phyloP scores from a whole-genome alignment of 1,284 basidiomycete species.

The Pseudomicrostroma phylloplanum region DNA sequence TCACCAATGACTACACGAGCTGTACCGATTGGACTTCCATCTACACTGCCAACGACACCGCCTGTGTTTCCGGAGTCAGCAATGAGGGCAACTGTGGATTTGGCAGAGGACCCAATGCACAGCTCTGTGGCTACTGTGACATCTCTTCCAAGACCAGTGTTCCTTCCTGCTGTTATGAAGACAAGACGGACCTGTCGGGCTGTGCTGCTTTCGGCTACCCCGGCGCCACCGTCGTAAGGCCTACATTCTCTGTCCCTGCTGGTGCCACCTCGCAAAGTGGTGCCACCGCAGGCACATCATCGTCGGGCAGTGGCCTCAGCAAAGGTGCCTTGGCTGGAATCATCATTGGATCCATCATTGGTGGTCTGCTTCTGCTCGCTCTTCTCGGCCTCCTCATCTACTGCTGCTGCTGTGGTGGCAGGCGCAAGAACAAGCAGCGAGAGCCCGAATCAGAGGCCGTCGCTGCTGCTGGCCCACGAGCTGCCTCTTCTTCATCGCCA shows the following conservation, averaged over 20 bases:
- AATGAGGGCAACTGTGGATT: conserved; percentile 55
- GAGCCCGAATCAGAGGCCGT: conserved; percentile 21
- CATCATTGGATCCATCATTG: conserved; percentile 32
- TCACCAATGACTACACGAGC: conserved; percentile 50
- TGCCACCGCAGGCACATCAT: conserved; percentile 12
- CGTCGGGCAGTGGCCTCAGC: conserved; percentile 10
- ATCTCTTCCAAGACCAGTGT: conserved; percentile 29
- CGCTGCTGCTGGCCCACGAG: conserved; percentile 18
- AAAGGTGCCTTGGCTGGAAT: conserved; percentile 33
- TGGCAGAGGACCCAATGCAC: conserved; percentile 44
- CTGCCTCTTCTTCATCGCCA: neutral
- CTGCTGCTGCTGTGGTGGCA: conserved; percentile 2
- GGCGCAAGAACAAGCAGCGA: conserved; percentile 16
- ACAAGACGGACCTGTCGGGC: conserved; percentile 31
- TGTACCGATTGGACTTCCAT: conserved; percentile 52
- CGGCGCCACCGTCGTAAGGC: conserved; percentile 27
- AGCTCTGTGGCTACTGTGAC: conserved; percentile 53
- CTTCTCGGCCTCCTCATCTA: conserved; percentile 26
- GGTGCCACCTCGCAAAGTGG: conserved; percentile 16
- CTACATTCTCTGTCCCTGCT: conserved; percentile 30
- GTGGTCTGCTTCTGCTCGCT: conserved; percentile 34
- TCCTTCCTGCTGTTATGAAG: conserved; percentile 34
- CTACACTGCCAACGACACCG: conserved; percentile 48
- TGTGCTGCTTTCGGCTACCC: conserved; percentile 38
- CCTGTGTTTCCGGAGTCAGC: conserved; percentile 51